A percentile compares a stretch with the other conserved stretches of the same genome.
phyloP scores from a whole-genome alignment of 2,329 filamentous ascomycete genomes.

The Alternaria ventricosa region DNA sequence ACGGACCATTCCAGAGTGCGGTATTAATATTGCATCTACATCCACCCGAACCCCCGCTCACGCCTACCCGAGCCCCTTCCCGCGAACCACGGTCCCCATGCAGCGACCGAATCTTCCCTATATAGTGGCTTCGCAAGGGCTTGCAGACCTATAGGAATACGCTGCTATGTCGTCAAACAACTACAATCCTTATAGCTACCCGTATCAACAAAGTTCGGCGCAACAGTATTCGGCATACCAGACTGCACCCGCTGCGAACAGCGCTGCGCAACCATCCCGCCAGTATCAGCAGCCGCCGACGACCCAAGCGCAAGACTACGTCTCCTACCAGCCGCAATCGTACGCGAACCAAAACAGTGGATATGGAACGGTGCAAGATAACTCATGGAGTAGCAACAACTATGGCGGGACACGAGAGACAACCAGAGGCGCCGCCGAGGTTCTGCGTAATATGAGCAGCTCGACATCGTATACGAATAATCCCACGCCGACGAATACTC shows the following conservation, averaged over 20 bases:
- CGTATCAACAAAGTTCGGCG: slow-evolving; percentile 38
- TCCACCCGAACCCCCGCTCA: not conserved
- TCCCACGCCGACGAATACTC: slow-evolving; percentile 18
- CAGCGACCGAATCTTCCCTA: not conserved
- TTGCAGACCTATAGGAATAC: slow-evolving; percentile 1
- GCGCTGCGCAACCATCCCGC: slow-evolving; percentile 27
- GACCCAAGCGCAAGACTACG: slow-evolving; percentile 36
- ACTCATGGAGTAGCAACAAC: slow-evolving; percentile 28
- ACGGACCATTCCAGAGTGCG: not conserved
- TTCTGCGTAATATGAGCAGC: slow-evolving; percentile 44
- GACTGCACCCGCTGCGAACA: slow-evolving; percentile 33
- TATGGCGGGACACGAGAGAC: slow-evolving; percentile 36
- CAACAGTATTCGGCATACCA: slow-evolving; percentile 38
- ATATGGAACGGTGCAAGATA: slow-evolving; percentile 30
- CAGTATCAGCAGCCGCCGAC: slow-evolving; percentile 35
- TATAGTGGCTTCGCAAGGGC: slow-evolving; percentile 7
- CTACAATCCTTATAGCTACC: slow-evolving; percentile 36
- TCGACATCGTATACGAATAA: slow-evolving; percentile 27
- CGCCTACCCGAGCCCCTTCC: not conserved
- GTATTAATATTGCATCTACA: not conserved
- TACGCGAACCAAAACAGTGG: slow-evolving; percentile 27
- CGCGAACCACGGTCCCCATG: slow-evolving; percentile 12
- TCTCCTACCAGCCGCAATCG: slow-evolving; percentile 31
- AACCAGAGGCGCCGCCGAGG: slow-evolving; percentile 41
- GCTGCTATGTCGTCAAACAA: slow-evolving; percentile 35